Evolutionary conservation across 169 alveolate genomes (phyloP), one percentile per base, ranked within the genome.

Genomic region (Eimeria praecox): DNA sequence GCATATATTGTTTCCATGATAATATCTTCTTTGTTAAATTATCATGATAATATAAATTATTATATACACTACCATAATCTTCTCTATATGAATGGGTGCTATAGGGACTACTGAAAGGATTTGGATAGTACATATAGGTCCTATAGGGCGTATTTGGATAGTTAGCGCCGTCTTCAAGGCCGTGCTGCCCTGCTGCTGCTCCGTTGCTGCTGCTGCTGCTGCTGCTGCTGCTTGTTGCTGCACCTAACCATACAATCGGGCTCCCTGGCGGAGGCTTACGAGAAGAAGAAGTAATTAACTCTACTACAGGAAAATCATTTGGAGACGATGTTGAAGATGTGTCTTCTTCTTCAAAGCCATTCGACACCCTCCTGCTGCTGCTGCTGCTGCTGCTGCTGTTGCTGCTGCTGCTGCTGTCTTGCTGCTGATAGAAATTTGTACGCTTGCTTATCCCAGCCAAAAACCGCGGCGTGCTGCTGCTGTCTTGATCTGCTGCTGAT

Each of bases 111-210:
- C 90, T 82, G 56, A 82, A 82, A 30, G 90, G 90, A 27, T 82
- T 38, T 16, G 90, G 73, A 73, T 46, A 82, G n/a, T 82, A 46
- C 90, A 82, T 82, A 64, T 82, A 82, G 42, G 90, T 82, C 52
- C 90, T 82, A 27, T 82, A 82, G 12, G 90, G 90, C n/a, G 90
- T 82, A 46, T 82, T 82, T 9, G 90, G 73, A 49, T 82, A 82
- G 71, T 44, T 38, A 8, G 73, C 54, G 4, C 90, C 73, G 35
- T 82, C 73, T 12, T 20, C 44, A 30, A 64, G 40, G 16, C 42
- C 40, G n/a, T 52, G 46, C n/a, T 38, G 90, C 44, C 73, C 71
- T 24, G 66, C 46, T 49, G 73, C n/a, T n/a, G n/a, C n/a, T n/a
- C n/a, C n/a, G n/a, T n/a, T n/a, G n/a, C n/a, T 46, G 35, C 69